These are phyloP conservation scores for Myriosclerotinia curreyana DNA, from an alignment of 2,329 filamentous ascomycete genomes.

Conservation along the genomic window DNA sequence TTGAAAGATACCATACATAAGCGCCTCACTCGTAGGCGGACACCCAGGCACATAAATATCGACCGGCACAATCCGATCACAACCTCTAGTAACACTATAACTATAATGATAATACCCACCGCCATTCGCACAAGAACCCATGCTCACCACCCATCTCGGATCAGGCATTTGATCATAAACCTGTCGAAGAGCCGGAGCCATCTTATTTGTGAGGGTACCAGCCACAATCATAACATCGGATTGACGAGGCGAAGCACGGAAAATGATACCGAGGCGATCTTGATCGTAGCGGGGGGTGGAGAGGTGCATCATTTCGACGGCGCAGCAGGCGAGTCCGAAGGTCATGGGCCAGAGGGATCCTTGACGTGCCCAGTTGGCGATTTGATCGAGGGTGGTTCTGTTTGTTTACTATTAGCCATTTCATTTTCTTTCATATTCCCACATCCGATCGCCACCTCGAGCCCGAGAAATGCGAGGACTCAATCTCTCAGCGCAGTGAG, in stretches of 20 bases:
- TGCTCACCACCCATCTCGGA: constrained; percentile 78
- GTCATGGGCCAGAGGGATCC: constrained; percentile 86
- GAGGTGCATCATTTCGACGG: constrained; percentile 89
- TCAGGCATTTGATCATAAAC: constrained; percentile 97
- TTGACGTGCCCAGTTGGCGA: constrained; percentile 82
- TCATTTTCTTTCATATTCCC: background rate
- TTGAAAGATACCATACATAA: constrained; percentile 50
- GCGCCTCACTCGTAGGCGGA: constrained; percentile 58
- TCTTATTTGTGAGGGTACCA: constrained; percentile 92
- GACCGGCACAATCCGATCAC: constrained; percentile 73
- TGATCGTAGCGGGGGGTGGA: constrained; percentile 87
- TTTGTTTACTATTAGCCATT: constrained; percentile 21
- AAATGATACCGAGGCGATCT: constrained; percentile 85
- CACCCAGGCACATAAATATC: constrained; percentile 79
- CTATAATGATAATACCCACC: constrained; percentile 87
- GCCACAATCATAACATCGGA: constrained; percentile 93
- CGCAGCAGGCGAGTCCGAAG: constrained; percentile 85
- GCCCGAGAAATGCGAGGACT: background rate
- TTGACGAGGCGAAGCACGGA: constrained; percentile 82
- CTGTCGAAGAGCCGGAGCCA: constrained; percentile 85
- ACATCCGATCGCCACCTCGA: background rate
- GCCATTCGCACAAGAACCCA: constrained; percentile 82
- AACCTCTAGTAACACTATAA: constrained; percentile 72
- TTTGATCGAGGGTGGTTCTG: constrained; percentile 73
- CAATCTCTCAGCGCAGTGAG: background rate